Base-by-base conservation (phyloP, 108 stramenopile species). In the Seminavis robusta region DNA sequence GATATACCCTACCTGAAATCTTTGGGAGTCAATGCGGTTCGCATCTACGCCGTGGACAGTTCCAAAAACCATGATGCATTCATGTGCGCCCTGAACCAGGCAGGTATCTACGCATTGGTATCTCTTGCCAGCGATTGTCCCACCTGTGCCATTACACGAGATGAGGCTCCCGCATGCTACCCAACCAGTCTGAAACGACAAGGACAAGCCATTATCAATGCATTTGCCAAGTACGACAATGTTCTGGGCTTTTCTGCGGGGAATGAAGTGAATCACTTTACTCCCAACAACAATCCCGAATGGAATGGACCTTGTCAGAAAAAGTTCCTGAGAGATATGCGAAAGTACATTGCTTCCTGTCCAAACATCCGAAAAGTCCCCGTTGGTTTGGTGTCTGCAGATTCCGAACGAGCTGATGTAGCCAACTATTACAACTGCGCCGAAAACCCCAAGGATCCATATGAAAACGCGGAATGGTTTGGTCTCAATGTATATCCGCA, bases 271-370 rank as follows among this genome's bases (percentile, higher is more conserved):
- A 65, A 64, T 42, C 36, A 60, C 40, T 61, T 53, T 54, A 52
- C 53, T 7, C 47, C 55, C 29, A 51, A 59, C 7, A 31, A 56
- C 2, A 36, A 23, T 21, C 49, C 32, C 2, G 49, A 67, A 41
- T 36, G 47, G 37, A 73, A 70, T 52, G 64, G 54, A 15, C 48
- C 73, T 4, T 78, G 77, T 56, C 66, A 69, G 32, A 73, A 73
- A 36, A 78, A 78, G 39, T 73, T 73, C 30, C 6, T 78, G 1
- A 47, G 63, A 15, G 77, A 78, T 58, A 78, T 78, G 71, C 8
- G 71, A 27, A 39, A 25, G 4, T 78, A 61, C 47, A 41, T 65
- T 4, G 21, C 20, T 5, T 31, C 31, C 3, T 77, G 76, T 47
- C 15, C 20, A 36, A 27, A 21, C 0, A 49, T 42, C 13, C 62